Evolutionary conservation across 2,329 filamentous ascomycete genomes (phyloP).

Genomic region (Pestalotiopsis sp.): DNA sequence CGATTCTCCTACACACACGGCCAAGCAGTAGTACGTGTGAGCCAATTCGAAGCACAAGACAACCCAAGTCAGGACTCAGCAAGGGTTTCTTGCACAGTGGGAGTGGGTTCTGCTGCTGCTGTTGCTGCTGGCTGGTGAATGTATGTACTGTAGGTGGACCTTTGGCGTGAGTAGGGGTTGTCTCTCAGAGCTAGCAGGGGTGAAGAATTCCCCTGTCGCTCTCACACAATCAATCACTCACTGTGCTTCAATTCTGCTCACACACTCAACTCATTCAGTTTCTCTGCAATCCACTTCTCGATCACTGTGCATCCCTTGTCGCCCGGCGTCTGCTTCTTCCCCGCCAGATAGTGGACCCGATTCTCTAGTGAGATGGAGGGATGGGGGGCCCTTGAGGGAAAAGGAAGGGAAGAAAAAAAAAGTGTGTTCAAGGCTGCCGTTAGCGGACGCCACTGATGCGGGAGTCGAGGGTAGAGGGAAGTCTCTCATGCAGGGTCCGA

Average conservation of each 20-base stretch:
- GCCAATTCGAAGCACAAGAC: background rate
- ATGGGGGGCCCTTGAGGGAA: background rate
- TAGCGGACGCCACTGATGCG: slow-evolving; percentile 38
- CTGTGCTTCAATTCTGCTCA: background rate
- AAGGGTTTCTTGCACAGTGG: background rate
- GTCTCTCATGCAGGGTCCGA: slow-evolving; percentile 36
- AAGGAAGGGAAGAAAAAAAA: background rate
- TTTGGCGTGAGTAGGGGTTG: background rate
- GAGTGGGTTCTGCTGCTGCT: background rate
- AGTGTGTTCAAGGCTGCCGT: slow-evolving; percentile 20
- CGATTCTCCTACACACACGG: too few species aligned
- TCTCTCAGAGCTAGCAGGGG: background rate
- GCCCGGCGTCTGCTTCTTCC: background rate
- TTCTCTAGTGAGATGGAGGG: background rate
- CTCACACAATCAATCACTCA: background rate
- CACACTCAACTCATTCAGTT: background rate
- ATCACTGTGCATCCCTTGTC: background rate
- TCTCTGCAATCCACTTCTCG: background rate
- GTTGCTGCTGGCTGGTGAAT: too few species aligned
- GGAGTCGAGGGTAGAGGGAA: slow-evolving; percentile 30
- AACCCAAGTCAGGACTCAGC: background rate
- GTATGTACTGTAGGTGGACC: slow-evolving; percentile 3
- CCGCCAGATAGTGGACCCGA: background rate
- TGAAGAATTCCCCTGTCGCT: slow-evolving; percentile 9
- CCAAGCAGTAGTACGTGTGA: background rate